Conservation (phyloP, 495 filamentous ascomycete species). For the Acidomyces sp. region DNA sequence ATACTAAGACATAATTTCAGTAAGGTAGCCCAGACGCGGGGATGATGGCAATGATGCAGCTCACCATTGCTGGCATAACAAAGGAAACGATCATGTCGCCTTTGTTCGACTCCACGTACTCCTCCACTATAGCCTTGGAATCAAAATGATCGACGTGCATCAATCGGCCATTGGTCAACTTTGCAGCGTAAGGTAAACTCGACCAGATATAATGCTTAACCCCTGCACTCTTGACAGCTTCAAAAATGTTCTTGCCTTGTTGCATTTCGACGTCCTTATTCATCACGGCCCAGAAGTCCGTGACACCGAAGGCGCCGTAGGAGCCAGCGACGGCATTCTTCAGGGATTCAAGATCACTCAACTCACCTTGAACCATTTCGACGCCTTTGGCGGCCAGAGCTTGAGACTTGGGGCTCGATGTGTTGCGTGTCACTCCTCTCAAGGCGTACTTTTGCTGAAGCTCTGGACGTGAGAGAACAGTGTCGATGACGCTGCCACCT, state of each 20-base stretch:
- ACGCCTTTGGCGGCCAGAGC: slow-evolving; percentile 30
- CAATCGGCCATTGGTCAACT: slow-evolving; percentile 35
- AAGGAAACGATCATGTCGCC: slow-evolving; percentile 15
- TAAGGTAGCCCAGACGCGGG: background rate
- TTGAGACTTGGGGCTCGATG: slow-evolving; percentile 33
- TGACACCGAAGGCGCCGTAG: slow-evolving; percentile 44
- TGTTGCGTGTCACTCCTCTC: slow-evolving; percentile 45
- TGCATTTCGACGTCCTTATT: slow-evolving; percentile 36
- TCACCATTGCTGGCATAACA: slow-evolving; percentile 14
- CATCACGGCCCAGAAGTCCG: slow-evolving; percentile 38
- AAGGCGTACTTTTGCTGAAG: slow-evolving; percentile 36
- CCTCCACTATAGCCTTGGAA: slow-evolving; percentile 44
- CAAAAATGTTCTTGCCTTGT: slow-evolving; percentile 46
- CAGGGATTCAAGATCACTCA: slow-evolving; percentile 37
- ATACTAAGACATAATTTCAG: background rate
- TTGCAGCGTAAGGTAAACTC: slow-evolving; percentile 24
- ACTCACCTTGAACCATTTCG: slow-evolving; percentile 34
- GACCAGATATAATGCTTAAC: slow-evolving; percentile 44
- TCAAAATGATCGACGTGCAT: slow-evolving; percentile 50
- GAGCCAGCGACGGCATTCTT: slow-evolving; percentile 39
- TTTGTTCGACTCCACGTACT: slow-evolving; percentile 36
- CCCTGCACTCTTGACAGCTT: slow-evolving; percentile 35
- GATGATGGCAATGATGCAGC: background rate
- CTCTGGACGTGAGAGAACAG: slow-evolving; percentile 36
- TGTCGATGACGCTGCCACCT: slow-evolving; percentile 44